phyloP scores from a whole-genome alignment of 129 eudicot species.

The Oenanthe sinensis region DNA sequence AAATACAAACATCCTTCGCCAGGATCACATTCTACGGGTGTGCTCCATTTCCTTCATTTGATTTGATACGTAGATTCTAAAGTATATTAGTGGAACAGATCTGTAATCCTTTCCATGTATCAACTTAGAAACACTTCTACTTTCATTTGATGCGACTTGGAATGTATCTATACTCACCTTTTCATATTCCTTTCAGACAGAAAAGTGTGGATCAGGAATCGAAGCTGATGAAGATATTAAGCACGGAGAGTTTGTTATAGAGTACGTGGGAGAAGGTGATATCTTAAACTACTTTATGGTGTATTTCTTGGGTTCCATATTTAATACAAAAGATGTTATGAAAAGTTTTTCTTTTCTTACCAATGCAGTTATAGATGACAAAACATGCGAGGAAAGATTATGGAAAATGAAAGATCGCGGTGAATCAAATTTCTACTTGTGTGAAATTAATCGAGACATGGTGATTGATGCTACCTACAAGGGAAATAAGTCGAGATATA shows the following conservation, averaged over 20 bases:
- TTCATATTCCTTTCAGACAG: slow-evolving; percentile 53
- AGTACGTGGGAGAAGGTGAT: slow-evolving; percentile 98
- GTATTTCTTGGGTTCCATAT: not conserved
- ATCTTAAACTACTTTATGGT: not conserved
- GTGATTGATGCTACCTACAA: slow-evolving; percentile 98
- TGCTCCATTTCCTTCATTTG: not conserved
- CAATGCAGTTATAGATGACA: slow-evolving; percentile 91
- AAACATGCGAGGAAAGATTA: slow-evolving; percentile 88
- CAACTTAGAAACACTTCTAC: not conserved
- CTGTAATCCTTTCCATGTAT: not conserved
- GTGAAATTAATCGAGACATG: slow-evolving; percentile 97
- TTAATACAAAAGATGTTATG: not conserved
- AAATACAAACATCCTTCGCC: not conserved
- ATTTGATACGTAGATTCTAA: not conserved
- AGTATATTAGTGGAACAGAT: not conserved
- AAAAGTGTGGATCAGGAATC: slow-evolving; percentile 93
- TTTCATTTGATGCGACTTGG: not conserved
- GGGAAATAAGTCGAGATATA: slow-evolving; percentile 97
- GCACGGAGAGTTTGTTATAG: slow-evolving; percentile 87
- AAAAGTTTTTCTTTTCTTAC: not conserved
- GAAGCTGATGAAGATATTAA: slow-evolving; percentile 90
- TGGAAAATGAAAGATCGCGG: slow-evolving; percentile 95
- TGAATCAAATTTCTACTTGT: slow-evolving; percentile 86
- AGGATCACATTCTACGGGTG: not conserved
- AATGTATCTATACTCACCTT: not conserved